Conservation (phyloP, 139 green algal species). For the Picochlorum costavermella region DNA sequence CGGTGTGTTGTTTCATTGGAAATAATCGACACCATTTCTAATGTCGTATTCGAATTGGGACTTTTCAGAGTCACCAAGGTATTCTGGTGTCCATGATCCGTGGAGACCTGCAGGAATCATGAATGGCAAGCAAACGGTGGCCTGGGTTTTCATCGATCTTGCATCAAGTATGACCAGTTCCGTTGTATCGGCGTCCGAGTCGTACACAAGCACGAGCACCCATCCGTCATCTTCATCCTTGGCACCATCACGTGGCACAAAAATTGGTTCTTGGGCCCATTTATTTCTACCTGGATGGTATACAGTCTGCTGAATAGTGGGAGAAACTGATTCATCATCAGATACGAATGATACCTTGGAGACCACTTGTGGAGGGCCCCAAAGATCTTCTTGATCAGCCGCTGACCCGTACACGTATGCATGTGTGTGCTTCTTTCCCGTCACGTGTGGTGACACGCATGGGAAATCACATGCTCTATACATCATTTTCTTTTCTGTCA, state of each 20-base stretch:
- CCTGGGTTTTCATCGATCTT: conserved; percentile 12
- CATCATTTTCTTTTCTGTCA: conserved; percentile 16
- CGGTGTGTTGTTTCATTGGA: too few relatives aligned
- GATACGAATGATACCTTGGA: conserved; percentile 21
- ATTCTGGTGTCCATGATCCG: conserved; percentile 14
- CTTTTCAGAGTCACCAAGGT: conserved; percentile 5
- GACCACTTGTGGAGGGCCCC: conserved; percentile 24
- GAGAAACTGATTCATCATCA: neutral
- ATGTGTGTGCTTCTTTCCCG: conserved; percentile 6
- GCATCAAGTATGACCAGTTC: conserved; percentile 40
- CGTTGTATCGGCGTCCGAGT: conserved; percentile 7
- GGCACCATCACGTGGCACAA: conserved; percentile 26
- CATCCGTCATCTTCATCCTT: conserved; percentile 43
- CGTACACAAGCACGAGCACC: conserved; percentile 35
- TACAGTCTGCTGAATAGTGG: conserved; percentile 7
- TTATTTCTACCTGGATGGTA: conserved; percentile 15
- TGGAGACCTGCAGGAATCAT: conserved; percentile 25
- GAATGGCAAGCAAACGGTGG: conserved; percentile 25
- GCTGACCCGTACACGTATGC: conserved; percentile 11
- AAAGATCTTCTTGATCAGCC: conserved; percentile 1
- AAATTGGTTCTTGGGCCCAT: conserved; percentile 35
- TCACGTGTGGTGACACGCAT: conserved; percentile 13
- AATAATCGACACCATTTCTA: too few relatives aligned
- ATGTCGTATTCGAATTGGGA: too few relatives aligned
- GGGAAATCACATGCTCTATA: conserved; percentile 35